phyloP scores from a whole-genome alignment of 169 alveolate genomes.

The Amoebophrya sp. region DNA sequence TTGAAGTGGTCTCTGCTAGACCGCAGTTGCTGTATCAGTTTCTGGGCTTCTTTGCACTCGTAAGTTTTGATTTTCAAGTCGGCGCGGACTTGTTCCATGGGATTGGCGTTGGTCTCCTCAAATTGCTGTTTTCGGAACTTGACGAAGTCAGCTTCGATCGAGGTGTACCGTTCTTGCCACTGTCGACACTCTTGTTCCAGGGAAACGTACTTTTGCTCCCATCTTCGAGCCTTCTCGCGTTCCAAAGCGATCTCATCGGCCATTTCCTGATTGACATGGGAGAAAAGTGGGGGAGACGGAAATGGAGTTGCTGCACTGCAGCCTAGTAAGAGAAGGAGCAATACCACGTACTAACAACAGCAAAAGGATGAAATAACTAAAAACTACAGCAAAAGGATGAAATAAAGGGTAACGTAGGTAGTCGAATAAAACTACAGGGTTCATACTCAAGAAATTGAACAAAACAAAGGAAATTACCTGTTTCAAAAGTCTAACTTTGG shows the following conservation, averaged over 20 bases:
- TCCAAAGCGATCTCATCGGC: not conserved
- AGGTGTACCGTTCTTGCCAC: not conserved
- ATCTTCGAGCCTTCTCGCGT: not conserved
- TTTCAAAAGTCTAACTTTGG: not conserved
- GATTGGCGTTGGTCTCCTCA: not conserved
- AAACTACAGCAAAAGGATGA: no score
- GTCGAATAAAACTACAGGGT: no score
- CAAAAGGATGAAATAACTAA: no score
- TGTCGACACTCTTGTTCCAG: not conserved
- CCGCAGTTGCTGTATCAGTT: not conserved
- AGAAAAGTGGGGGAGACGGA: no score
- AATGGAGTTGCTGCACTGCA: no score
- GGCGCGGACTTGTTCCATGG: not conserved
- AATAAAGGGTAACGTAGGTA: no score
- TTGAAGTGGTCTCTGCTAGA: not conserved
- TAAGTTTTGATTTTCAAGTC: not conserved
- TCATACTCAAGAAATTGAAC: no score
- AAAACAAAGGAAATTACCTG: no score
- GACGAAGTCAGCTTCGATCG: not conserved
- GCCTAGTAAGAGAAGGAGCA: no score
- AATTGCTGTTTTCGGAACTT: not conserved
- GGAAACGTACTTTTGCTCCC: not conserved
- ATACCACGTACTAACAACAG: no score
- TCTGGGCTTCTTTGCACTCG: not conserved
- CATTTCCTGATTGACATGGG: not conserved